Conservation (phyloP, 441 rosid genomes). For the Adansonia madagascariensis region DNA sequence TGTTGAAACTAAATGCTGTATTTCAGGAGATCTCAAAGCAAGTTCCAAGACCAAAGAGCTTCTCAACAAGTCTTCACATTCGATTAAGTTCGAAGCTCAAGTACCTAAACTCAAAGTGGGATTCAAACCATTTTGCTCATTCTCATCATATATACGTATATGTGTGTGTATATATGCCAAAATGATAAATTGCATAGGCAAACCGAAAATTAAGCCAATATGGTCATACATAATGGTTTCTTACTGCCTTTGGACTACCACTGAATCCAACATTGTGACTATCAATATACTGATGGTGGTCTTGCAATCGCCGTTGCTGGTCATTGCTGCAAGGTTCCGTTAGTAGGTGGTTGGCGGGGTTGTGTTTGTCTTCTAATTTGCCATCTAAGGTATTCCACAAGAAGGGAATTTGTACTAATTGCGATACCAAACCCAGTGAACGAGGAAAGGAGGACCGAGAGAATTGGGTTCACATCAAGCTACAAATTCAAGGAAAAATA, state of each 20-base stretch:
- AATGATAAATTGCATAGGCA: background rate
- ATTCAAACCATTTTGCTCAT: background rate
- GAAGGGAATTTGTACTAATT: conserved; percentile 45
- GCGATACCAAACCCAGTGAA: conserved; percentile 50
- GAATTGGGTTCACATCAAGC: conserved; percentile 44
- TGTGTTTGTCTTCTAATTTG: conserved; percentile 34
- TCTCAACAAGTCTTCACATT: background rate
- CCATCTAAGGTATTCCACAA: conserved; percentile 47
- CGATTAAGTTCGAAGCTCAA: background rate
- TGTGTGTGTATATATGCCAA: background rate
- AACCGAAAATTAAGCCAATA: background rate
- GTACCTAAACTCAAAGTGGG: background rate
- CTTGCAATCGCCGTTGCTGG: conserved; percentile 19
- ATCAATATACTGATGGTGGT: conserved; percentile 12
- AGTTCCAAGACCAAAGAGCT: conserved; percentile 1
- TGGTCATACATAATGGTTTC: background rate
- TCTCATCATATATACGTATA: background rate
- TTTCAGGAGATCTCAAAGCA: background rate
- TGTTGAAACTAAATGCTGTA: conserved; percentile 8
- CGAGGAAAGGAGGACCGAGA: conserved; percentile 46
- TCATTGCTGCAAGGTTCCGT: conserved; percentile 24
- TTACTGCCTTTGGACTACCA: conserved; percentile 25
- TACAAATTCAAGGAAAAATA: conserved; percentile 25
- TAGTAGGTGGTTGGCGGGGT: conserved; percentile 29
- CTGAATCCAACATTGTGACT: conserved; percentile 20